Conservation (phyloP, 2,329 filamentous ascomycete genomes). For the Hypoxylon sp. region DNA sequence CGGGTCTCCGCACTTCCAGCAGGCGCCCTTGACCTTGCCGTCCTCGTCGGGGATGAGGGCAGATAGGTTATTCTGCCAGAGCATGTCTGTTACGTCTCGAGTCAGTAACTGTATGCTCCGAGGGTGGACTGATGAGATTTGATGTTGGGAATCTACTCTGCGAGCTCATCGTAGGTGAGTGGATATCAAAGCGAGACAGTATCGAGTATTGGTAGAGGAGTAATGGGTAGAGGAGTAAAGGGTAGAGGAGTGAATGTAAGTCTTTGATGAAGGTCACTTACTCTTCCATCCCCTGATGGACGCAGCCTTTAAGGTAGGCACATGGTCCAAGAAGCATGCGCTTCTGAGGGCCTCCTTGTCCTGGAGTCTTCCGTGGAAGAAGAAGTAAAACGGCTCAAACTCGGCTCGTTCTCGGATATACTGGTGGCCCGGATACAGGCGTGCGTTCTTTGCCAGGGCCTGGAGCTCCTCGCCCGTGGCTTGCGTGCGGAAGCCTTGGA, state of each 20-base stretch:
- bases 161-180: too few relatives aligned
- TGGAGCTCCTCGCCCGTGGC: constrained; percentile 26
- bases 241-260: neutral
- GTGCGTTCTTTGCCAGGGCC: constrained; percentile 6
- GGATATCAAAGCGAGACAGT: too few relatives aligned
- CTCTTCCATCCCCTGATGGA: constrained; percentile 40
- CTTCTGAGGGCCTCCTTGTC: constrained; percentile 8
- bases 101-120: too few relatives aligned
- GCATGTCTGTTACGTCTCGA: too few relatives aligned
- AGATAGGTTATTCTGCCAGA: neutral
- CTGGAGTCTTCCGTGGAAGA: constrained; percentile 48
- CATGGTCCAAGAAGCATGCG: constrained; percentile 6
- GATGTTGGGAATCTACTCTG: too few relatives aligned
- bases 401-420: neutral
- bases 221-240: too few relatives aligned
- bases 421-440: neutral
- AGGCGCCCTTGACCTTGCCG: constrained; percentile 32
- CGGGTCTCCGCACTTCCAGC: constrained; percentile 41
- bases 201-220: too few relatives aligned
- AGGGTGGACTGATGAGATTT: too few relatives aligned
- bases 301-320: constrained; percentile 10
- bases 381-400: constrained; percentile 47
- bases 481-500: constrained; percentile 35
- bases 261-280: constrained; percentile 16
- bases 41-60: constrained; percentile 36